phyloP scores from a whole-genome alignment of 2,329 filamentous ascomycete genomes.

The Cyclaneusma minus region DNA sequence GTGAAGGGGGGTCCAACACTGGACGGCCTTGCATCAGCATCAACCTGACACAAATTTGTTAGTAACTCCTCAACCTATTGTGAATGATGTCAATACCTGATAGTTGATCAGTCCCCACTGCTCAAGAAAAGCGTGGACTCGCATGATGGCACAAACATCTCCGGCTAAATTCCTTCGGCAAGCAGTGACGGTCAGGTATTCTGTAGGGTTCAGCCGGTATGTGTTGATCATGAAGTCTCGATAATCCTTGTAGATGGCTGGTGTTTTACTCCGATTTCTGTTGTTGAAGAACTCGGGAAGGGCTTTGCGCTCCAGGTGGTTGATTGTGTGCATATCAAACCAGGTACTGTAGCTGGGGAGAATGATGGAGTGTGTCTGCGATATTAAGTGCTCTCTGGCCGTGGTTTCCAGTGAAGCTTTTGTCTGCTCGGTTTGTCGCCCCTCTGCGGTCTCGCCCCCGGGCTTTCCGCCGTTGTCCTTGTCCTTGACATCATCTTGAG shows the following conservation, averaged over 20 bases:
- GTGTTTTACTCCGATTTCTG: constrained; percentile 94
- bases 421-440: constrained; percentile 45
- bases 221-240: constrained; percentile 99
- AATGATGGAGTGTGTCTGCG: constrained; percentile 90
- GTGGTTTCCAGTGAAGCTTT: constrained; percentile 74
- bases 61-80: constrained; percentile 9
- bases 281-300: constrained; percentile 98
- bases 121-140: constrained; percentile 92
- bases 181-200: constrained; percentile 94
- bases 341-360: constrained; percentile 95
- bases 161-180: constrained; percentile 89
- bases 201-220: constrained; percentile 85
- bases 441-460: constrained; percentile 31
- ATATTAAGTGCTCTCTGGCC: constrained; percentile 80
- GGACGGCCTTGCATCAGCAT: constrained; percentile 86
- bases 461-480: constrained; percentile 28
- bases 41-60: constrained; percentile 54
- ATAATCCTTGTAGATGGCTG: constrained; percentile 95
- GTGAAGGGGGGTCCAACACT: constrained; percentile 95
- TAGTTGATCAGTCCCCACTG: constrained; percentile 99
- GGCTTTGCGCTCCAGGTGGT: constrained; percentile 84
- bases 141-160: constrained; percentile 98
- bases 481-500: constrained; percentile 32
- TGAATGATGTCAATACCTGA: constrained; percentile 43
- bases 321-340: constrained; percentile 95